Evolutionary conservation across 2,329 filamentous ascomycete genomes (phyloP).

Genomic region (Colletotrichum salicis): DNA sequence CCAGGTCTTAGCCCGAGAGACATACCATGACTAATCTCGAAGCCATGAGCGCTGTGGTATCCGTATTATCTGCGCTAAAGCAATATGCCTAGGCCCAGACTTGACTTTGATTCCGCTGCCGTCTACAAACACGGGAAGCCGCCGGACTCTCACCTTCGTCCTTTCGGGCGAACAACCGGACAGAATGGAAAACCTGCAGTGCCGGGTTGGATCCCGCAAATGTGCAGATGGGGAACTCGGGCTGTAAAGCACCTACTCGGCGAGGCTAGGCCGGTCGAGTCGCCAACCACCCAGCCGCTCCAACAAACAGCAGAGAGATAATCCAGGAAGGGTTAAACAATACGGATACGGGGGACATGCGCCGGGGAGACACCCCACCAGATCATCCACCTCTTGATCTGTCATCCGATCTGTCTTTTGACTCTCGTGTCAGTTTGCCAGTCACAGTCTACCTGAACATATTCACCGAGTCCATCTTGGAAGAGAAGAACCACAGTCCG

Average conservation of each 20-base stretch:
- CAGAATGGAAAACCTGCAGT: neutral
- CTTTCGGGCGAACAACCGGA: slow-evolving; percentile 16
- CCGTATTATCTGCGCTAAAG: neutral
- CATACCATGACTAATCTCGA: neutral
- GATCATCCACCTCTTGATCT: neutral
- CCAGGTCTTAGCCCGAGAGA: neutral
- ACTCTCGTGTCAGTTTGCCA: neutral
- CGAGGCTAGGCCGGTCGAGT: neutral
- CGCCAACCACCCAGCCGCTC: neutral
- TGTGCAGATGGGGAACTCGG: neutral
- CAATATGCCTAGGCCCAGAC: neutral
- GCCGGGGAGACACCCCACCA: neutral
- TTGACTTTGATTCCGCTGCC: neutral
- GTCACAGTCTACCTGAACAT: neutral
- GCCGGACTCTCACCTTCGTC: slow-evolving; percentile 12
- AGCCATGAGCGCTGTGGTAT: no score
- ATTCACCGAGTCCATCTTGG: neutral
- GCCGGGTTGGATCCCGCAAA: neutral
- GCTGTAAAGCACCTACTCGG: neutral
- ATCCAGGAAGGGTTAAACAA: slow-evolving; percentile 3
- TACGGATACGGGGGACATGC: neutral
- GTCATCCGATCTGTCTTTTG: slow-evolving; percentile 14
- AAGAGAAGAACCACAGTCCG: no score
- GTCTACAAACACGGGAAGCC: slow-evolving; percentile 4
- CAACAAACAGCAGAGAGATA: slow-evolving; percentile 1